Percentiles rank a stretch among this genome's conserved stretches.
phyloP scores from a whole-genome alignment of 2,329 filamentous ascomycete species.

The Fusarium denticulatum region DNA sequence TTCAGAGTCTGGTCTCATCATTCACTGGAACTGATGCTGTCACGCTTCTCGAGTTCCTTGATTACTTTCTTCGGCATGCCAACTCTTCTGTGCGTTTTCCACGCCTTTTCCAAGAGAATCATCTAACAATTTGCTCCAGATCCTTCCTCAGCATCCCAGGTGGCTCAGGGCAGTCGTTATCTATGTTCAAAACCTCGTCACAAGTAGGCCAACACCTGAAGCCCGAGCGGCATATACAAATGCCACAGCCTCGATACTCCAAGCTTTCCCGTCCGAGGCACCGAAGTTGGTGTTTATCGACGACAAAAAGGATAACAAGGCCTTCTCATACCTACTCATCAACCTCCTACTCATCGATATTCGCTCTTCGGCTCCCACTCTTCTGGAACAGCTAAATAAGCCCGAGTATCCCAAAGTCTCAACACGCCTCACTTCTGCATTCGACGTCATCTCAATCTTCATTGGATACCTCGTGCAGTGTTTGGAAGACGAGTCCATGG shows the following conservation, averaged over 20 bases:
- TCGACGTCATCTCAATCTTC: constrained; percentile 70
- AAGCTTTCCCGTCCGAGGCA: constrained; percentile 60
- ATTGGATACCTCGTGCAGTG: constrained; percentile 66
- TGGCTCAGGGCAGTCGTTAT: constrained; percentile 62
- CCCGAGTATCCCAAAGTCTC: constrained; percentile 62
- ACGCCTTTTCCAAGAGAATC: neutral
- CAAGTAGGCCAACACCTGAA: constrained; percentile 63
- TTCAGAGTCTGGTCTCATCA: constrained; percentile 60
- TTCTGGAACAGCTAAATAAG: constrained; percentile 67
- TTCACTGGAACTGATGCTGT: constrained; percentile 70
- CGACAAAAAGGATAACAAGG: constrained; percentile 55
- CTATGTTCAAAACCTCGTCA: constrained; percentile 64
- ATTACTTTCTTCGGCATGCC: constrained; percentile 60
- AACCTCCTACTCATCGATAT: constrained; percentile 74
- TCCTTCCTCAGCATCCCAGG: constrained; percentile 58
- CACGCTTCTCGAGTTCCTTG: constrained; percentile 67
- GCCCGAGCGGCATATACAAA: constrained; percentile 69
- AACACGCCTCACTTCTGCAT: constrained; percentile 66
- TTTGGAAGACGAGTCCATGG: constrained; percentile 58
- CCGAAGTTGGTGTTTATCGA: constrained; percentile 64
- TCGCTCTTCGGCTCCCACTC: constrained; percentile 67
- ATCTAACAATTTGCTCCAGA: constrained; percentile 48
- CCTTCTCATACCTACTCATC: constrained; percentile 70
- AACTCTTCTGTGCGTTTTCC: constrained; percentile 55
- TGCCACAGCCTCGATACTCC: constrained; percentile 66